Conservation (phyloP, 2,329 filamentous ascomycete genomes). For the Fusarium nodosum region DNA sequence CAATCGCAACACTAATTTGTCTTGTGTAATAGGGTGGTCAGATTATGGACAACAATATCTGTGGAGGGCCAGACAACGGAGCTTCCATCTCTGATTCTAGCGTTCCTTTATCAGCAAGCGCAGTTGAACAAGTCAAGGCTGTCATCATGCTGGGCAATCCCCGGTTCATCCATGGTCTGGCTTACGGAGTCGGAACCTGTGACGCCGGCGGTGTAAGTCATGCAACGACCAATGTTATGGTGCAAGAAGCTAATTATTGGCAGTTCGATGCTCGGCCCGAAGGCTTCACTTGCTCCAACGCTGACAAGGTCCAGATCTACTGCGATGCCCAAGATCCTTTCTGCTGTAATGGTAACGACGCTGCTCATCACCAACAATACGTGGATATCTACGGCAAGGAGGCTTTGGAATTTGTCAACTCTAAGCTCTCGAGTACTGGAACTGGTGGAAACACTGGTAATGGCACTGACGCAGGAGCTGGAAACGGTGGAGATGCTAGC, state of each 20-base stretch:
- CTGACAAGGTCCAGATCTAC: conserved; percentile 71
- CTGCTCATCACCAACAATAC: conserved; percentile 72
- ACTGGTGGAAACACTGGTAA: not conserved
- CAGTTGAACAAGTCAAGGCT: conserved; percentile 70
- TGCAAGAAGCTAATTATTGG: rapidly evolving
- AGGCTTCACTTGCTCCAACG: conserved; percentile 69
- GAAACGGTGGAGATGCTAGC: not conserved
- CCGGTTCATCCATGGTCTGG: conserved; percentile 65
- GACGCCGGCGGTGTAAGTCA: conserved; percentile 66
- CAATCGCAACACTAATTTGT: not conserved
- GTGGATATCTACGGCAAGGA: conserved; percentile 72
- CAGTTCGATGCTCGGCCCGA: conserved; percentile 72
- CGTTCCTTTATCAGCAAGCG: conserved; percentile 59
- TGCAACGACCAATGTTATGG: rapidly evolving
- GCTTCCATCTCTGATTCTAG: conserved; percentile 60
- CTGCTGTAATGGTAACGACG: conserved; percentile 74
- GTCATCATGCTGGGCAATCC: conserved; percentile 76
- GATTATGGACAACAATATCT: conserved; percentile 74
- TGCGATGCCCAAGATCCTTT: conserved; percentile 75
- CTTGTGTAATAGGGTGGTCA: conserved; percentile 64
- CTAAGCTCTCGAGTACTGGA: conserved; percentile 38
- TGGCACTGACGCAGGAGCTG: not conserved
- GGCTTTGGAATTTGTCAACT: conserved; percentile 71
- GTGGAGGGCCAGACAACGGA: conserved; percentile 68
- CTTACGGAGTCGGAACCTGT: conserved; percentile 73